Evolutionary conservation across 768 basidiomycete genomes (phyloP), one percentile per base, ranked within the genome.

Genomic region (Exidia glandulosa): DNA sequence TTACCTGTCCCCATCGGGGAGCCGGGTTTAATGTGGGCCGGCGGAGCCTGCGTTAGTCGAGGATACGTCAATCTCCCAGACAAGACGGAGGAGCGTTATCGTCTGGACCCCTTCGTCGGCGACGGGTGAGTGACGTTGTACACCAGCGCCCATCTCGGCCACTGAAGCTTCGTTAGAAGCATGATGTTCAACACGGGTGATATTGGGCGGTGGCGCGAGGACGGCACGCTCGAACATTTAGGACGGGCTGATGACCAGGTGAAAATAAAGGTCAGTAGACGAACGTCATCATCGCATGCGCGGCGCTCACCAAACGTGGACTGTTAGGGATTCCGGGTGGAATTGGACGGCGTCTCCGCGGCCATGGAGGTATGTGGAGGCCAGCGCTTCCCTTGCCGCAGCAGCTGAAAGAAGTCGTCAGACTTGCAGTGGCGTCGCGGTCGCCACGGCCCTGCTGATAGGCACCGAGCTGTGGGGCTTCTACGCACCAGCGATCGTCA

Each of bases 151-250:
- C n/a, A n/a, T n/a, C n/a, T n/a, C n/a, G n/a, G n/a, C n/a, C n/a
- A n/a, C n/a, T n/a, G n/a, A n/a, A n/a, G n/a, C n/a, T n/a, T n/a
- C n/a, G n/a, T 59, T 56, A 64, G 61, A 14, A 59, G 50, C 36
- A 63, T 77, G 66, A 85, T 85, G 83, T 84, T 82, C 67, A 83
- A 83, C 62, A 85, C 83, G 27, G 81, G 82, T 1, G 83, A 84
- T 66, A 73, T 85, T 14, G 81, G 81, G 27, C 73, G 77, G 52
- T 83, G 81, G 81, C 69, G 73, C 47, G 63, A 70, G 5, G 78
- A 81, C 60, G 83, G 83, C 2, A 75, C 75, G 25, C 68, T 85
- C 25, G 81, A 83, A 59, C 80, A 80, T 63, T 74, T 84, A 25
- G 83, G 83, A 13, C 73, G 83, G 33, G 76, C 80, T 33, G 83